Percentiles rank a stretch among this genome's conserved stretches.
Evolutionary conservation across 441 rosid species (phyloP).

Genomic region (Raphanus hybrid): DNA sequence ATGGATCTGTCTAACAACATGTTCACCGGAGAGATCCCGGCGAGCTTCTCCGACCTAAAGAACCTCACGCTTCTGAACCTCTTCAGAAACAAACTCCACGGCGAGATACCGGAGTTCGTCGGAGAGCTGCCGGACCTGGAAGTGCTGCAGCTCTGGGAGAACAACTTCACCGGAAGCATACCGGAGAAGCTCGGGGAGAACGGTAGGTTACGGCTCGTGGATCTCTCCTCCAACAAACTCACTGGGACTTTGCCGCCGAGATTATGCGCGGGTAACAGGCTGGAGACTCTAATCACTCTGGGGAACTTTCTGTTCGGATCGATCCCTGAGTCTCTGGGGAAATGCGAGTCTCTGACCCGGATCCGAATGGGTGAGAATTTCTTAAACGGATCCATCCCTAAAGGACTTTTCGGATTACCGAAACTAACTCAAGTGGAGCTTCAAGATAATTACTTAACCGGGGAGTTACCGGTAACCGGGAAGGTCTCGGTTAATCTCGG

Average conservation of each 20-base stretch:
- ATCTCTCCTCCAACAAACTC: conserved; percentile 86
- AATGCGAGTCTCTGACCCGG: conserved; percentile 73
- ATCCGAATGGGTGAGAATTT: conserved; percentile 93
- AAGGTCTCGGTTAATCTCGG: conserved; percentile 64
- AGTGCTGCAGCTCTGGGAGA: conserved; percentile 94
- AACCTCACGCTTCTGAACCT: conserved; percentile 84
- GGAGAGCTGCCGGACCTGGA: conserved; percentile 79
- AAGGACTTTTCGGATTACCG: conserved; percentile 81
- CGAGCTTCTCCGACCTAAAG: conserved; percentile 58
- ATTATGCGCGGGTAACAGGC: conserved; percentile 75
- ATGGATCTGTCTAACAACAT: conserved; percentile 92
- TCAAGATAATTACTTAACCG: conserved; percentile 76
- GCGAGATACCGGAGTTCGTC: conserved; percentile 83
- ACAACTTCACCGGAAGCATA: conserved; percentile 85
- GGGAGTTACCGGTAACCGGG: conserved; percentile 68
- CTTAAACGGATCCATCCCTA: conserved; percentile 86
- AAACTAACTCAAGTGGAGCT: conserved; percentile 83
- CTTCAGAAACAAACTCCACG: conserved; percentile 86
- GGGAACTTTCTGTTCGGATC: conserved; percentile 83
- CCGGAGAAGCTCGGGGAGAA: conserved; percentile 73
- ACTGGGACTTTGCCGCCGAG: conserved; percentile 83
- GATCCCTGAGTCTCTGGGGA: conserved; percentile 77
- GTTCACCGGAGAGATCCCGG: conserved; percentile 83
- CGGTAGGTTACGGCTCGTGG: conserved; percentile 66
- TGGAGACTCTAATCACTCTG: conserved; percentile 75